Conservation (phyloP, 2,329 filamentous ascomycete genomes). For the Venturia aucupariae region DNA sequence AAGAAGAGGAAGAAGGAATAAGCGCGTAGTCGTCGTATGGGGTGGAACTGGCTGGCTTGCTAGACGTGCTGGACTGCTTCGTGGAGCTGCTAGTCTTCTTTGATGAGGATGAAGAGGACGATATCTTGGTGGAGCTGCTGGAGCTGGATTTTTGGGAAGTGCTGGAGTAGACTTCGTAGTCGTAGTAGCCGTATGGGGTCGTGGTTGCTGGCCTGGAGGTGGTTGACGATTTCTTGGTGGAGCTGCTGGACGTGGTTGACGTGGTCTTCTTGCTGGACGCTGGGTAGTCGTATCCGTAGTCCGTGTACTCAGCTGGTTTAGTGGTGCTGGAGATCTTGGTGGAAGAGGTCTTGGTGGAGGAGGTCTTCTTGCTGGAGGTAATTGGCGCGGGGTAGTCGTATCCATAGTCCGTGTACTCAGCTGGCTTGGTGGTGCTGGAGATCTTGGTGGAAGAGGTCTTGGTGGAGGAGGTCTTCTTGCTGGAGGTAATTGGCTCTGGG, state of each 20-base stretch:
- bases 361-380: not conserved
- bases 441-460: not conserved
- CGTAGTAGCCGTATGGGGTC: no score
- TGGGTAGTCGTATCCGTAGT: constrained; percentile 1
- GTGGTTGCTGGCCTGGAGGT: not conserved
- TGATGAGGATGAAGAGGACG: not conserved
- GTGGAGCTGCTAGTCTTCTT: not conserved
- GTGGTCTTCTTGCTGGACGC: not conserved
- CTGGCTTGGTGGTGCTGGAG: not conserved
- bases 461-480: not conserved
- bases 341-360: not conserved
- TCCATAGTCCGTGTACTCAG: not conserved
- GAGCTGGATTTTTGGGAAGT: not conserved
- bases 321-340: not conserved
- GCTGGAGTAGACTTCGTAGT: not conserved
- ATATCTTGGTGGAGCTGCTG: not conserved
- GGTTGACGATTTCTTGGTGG: not conserved
- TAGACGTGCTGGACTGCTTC: not conserved
- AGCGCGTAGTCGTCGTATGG: not conserved
- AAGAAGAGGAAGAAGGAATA: not conserved
- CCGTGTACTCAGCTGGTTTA: not conserved
- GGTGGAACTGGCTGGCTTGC: not conserved
- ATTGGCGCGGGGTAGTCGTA: not conserved
- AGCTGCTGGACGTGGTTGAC: not conserved
- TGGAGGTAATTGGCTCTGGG: not conserved